A percentile compares a stretch with the other conserved stretches of the same genome.
phyloP scores from a whole-genome alignment of 306 rosid genomes.

The Quercus dentata region DNA sequence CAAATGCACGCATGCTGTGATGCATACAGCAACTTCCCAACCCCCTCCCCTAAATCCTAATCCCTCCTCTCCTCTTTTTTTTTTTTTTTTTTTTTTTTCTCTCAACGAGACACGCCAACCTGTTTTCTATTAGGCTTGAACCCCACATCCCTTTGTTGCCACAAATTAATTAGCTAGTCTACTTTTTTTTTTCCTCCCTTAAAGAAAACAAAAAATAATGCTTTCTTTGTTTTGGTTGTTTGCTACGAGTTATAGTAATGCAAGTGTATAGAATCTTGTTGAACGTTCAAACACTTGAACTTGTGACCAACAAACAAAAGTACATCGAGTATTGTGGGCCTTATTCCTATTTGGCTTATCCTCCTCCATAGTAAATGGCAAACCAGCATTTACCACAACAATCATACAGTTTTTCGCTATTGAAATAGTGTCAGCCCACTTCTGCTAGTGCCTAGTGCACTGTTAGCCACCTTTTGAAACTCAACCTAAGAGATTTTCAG shows the following conservation, averaged over 20 bases:
- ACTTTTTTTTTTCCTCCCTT: neutral
- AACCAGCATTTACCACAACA: neutral
- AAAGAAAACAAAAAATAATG: conserved; percentile 16
- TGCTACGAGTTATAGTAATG: neutral
- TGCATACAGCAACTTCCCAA: conserved; percentile 32
- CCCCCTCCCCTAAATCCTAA: neutral
- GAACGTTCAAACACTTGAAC: neutral
- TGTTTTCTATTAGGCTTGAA: conserved; percentile 37
- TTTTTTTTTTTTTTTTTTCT: neutral
- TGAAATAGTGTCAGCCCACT: neutral
- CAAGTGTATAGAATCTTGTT: conserved; percentile 12
- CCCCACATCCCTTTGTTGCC: conserved; percentile 27
- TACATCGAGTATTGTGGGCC: neutral
- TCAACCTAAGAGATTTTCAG: neutral
- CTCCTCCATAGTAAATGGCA: neutral
- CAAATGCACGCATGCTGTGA: conserved; percentile 58
- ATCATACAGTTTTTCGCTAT: neutral
- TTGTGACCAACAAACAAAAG: conserved; percentile 13
- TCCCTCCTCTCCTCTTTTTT: too few species aligned
- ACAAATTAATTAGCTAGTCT: neutral
- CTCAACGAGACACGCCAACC: conserved; percentile 33
- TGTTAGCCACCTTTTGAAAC: neutral
- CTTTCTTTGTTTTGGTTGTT: conserved; percentile 3
- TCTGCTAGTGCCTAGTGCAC: neutral
- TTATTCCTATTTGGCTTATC: neutral